Percentiles rank a stretch among this genome's conserved stretches.
phyloP scores from a whole-genome alignment of 2,329 filamentous ascomycete species.

The Beauveria pseudobassiana region DNA sequence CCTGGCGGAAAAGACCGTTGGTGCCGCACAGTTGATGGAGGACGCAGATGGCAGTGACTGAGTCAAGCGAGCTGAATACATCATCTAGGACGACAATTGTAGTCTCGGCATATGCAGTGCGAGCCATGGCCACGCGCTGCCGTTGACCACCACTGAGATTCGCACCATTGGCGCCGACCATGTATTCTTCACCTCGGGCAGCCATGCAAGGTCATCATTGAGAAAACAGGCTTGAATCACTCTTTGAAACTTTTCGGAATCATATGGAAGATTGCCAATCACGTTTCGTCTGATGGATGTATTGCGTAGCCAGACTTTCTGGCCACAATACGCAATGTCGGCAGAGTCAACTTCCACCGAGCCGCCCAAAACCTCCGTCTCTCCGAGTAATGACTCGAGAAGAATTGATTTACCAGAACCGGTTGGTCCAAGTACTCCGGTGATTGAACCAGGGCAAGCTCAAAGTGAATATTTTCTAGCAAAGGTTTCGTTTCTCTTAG shows the following conservation, averaged over 20 bases:
- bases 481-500: neutral
- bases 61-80: constrained; percentile 12
- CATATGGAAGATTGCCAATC: neutral
- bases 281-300: neutral
- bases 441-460: neutral
- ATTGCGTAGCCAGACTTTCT: neutral
- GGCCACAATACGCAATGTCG: neutral
- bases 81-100: constrained; percentile 10
- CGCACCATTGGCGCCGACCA: neutral
- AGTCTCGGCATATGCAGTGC: constrained; percentile 6
- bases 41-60: neutral
- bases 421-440: neutral
- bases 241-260: neutral
- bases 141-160: constrained; percentile 5
- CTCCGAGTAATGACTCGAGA: neutral
- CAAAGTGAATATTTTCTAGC: neutral
- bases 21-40: neutral
- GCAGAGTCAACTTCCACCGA: neutral
- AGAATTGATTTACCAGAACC: neutral
- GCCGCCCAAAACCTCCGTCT: neutral
- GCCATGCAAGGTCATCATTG: neutral
- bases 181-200: neutral
- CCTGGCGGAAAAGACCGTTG: neutral
- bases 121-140: constrained; percentile 5
- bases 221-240: neutral